Conservation (phyloP, 225 moss, liverwort and hornwort species). For the Thuidium tamariscinum region DNA sequence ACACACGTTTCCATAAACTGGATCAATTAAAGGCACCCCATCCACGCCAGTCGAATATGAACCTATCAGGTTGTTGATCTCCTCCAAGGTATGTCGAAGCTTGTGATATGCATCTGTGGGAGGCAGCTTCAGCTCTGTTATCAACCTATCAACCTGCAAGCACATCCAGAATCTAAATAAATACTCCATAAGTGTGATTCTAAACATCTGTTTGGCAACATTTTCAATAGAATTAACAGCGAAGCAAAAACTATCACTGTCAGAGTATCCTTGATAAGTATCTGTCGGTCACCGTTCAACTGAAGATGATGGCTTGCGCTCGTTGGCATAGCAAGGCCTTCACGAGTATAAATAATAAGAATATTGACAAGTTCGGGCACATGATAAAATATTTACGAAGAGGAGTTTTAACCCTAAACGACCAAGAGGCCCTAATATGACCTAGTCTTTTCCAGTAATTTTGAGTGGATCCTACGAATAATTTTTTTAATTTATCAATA, state of each 20-base stretch:
- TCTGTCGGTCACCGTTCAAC: background rate
- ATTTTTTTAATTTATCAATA: no score
- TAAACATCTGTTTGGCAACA: background rate
- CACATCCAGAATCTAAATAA: conserved; percentile 11
- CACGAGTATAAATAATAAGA: background rate
- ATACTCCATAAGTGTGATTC: background rate
- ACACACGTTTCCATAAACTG: conserved; percentile 90
- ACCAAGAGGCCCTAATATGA: background rate
- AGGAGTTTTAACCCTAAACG: background rate
- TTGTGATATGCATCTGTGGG: conserved; percentile 98
- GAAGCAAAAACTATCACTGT: background rate
- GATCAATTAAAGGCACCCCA: conserved; percentile 60
- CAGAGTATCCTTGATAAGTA: background rate
- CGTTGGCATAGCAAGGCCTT: background rate
- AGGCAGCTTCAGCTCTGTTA: conserved; percentile 95
- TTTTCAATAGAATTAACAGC: background rate
- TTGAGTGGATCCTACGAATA: background rate
- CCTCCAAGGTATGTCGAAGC: conserved; percentile 92
- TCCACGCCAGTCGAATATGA: conserved; percentile 58
- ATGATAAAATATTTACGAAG: background rate
- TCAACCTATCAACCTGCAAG: conserved; percentile 90
- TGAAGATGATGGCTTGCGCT: background rate
- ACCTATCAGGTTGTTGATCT: conserved; percentile 66
- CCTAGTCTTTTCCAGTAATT: background rate
- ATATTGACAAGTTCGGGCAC: background rate